Percentiles rank a stretch among this genome's conserved stretches.
Evolutionary conservation across 2,329 filamentous ascomycete genomes (phyloP).

Genomic region (Ophiostoma ulmi): DNA sequence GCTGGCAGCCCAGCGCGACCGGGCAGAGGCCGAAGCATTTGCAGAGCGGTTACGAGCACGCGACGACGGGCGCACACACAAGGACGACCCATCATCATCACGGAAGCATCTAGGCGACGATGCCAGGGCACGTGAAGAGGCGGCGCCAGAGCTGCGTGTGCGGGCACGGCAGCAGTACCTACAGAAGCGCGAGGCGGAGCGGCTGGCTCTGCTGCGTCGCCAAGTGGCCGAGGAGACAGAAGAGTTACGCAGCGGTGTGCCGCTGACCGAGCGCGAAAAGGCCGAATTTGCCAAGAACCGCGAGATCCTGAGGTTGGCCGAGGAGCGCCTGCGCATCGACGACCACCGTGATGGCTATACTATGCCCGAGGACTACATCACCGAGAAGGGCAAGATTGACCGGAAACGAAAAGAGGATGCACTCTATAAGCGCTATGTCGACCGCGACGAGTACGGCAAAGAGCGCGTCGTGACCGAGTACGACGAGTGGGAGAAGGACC

Average conservation of each 20-base stretch:
- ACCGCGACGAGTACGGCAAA: slow-evolving; percentile 78
- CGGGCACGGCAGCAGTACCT: slow-evolving; percentile 88
- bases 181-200: slow-evolving; percentile 83
- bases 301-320: slow-evolving; percentile 72
- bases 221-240: slow-evolving; percentile 86
- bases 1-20: slow-evolving; percentile 57
- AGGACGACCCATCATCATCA: slow-evolving; percentile 48
- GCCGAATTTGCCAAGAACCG: slow-evolving; percentile 85
- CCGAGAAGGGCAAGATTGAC: slow-evolving; percentile 85
- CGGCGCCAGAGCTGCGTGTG: slow-evolving; percentile 74
- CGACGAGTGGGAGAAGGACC: slow-evolving; percentile 92
- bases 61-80: slow-evolving; percentile 63
- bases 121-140: slow-evolving; percentile 59
- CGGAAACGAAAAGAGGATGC: slow-evolving; percentile 82
- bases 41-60: slow-evolving; percentile 68
- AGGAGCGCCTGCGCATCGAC: slow-evolving; percentile 81
- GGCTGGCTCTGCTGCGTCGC: slow-evolving; percentile 76
- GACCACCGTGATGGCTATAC: slow-evolving; percentile 88
- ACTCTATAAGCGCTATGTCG: slow-evolving; percentile 84
- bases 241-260: slow-evolving; percentile 70
- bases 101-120: slow-evolving; percentile 62
- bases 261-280: slow-evolving; percentile 71
- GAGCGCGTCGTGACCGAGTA: slow-evolving; percentile 90
- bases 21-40: slow-evolving; percentile 72
- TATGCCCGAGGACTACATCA: slow-evolving; percentile 93